Percentiles rank a stretch among this genome's conserved stretches.
phyloP scores from a whole-genome alignment of 1,284 basidiomycete genomes.

The Boletus hoseneyae region DNA sequence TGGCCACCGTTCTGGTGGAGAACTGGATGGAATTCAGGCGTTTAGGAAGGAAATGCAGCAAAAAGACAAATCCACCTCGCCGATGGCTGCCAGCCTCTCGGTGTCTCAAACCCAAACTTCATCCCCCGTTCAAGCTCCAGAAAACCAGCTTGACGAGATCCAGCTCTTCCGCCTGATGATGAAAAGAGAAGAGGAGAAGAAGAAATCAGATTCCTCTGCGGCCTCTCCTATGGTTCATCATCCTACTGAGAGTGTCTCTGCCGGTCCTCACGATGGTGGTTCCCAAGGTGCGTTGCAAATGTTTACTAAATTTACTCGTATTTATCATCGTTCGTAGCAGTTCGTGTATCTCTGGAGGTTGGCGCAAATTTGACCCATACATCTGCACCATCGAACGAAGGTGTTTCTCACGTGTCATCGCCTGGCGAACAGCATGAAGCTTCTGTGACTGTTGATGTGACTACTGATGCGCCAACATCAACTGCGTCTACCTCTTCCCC shows the following conservation, averaged over 20 bases:
- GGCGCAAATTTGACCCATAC: slow-evolving; percentile 4
- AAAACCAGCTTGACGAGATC: slow-evolving; percentile 70
- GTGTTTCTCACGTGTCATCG: slow-evolving; percentile 11
- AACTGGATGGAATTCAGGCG: slow-evolving; percentile 82
- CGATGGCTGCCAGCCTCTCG: slow-evolving; percentile 7
- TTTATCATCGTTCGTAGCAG: slow-evolving; percentile 20
- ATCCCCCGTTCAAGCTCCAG: slow-evolving; percentile 20
- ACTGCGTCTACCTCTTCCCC: slow-evolving; percentile 17
- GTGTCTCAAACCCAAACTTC: slow-evolving; percentile 32
- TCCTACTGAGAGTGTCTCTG: slow-evolving; percentile 10
- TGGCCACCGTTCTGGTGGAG: slow-evolving; percentile 49
- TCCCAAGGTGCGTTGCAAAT: slow-evolving; percentile 22
- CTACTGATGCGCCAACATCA: not conserved
- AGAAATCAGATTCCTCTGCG: slow-evolving; percentile 38
- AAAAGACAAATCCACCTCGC: slow-evolving; percentile 48
- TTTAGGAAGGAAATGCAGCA: slow-evolving; percentile 89
- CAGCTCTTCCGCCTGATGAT: slow-evolving; percentile 84
- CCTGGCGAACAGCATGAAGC: slow-evolving; percentile 12
- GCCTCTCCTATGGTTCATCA: not conserved
- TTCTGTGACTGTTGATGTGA: not conserved
- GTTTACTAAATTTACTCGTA: not conserved
- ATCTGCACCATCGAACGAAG: slow-evolving; percentile 8
- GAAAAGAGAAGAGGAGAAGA: slow-evolving; percentile 77
- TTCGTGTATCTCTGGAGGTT: slow-evolving; percentile 10
- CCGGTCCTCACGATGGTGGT: slow-evolving; percentile 9